Base-by-base conservation (phyloP, 2,329 filamentous ascomycete species). In the Colletotrichum brevisporum region DNA sequence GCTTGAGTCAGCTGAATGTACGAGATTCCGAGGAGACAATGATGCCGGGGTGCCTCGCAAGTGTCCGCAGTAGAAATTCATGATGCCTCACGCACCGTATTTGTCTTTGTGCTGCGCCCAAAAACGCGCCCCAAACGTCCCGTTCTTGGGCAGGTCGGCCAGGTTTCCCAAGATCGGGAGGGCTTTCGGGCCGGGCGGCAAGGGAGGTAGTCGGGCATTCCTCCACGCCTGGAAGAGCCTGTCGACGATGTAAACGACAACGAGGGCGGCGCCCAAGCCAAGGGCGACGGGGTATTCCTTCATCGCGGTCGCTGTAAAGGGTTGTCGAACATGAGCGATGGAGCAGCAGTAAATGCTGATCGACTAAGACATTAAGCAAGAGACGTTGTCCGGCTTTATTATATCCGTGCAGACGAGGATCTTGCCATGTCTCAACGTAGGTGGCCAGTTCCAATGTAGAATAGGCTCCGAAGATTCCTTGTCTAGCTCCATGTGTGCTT, bases 161-260 rank as follows among this genome's bases (percentile, higher is more conserved):
- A 86, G 69, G 67, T 86, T 86, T 4, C 84, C 84, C 6, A 86
- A 45, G 3, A 86, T 53, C 0, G 83, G 82, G 9, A 82, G 71
- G 0, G 76, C 76, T 15, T 67, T 76, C 69, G 73, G 80, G 53
- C 72, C 78, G 59, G 71, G 78, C 51, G 65, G 76, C n/a, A 58
- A 55, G 21, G 62, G 62, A 15, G 16, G 54, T 0, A 26, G 61
- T 6, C 21, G 31, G 27, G 43, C 16, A 3, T 56, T 50, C 18
- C 57, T 64, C 54, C 31, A 41, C 27, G 48, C 48, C 10, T 47
- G 36, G 0, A 62, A n/a, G 2, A 62, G 24, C 24, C 21, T 43
- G 6, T 62, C 36, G 6, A 47, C 26, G 5, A 62, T 18, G 18
- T 45, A 52, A 16, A 45, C 8, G 0, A 27, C 16, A 2, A 62